phyloP scores from a whole-genome alignment of 1,139 yeast genomes.

The Nakaseomyces sp. region DNA sequence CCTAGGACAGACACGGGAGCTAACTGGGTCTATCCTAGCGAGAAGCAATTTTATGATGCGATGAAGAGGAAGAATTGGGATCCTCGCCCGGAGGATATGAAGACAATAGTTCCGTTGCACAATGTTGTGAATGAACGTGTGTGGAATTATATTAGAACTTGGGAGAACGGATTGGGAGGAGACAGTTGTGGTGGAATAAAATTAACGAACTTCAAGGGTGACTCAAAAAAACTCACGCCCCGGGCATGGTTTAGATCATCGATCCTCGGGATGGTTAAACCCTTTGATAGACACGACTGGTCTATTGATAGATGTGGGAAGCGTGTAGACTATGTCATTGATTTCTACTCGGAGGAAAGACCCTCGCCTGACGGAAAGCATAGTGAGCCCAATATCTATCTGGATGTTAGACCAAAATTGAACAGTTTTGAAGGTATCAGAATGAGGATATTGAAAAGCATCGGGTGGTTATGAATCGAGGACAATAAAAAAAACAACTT shows the following conservation, averaged over 20 bases:
- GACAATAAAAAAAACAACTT: background rate
- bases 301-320: conserved; percentile 78
- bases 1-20: conserved; percentile 60
- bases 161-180: conserved; percentile 65
- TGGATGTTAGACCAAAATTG: conserved; percentile 88
- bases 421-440: conserved; percentile 72
- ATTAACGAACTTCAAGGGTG: conserved; percentile 82
- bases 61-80: conserved; percentile 88
- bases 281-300: conserved; percentile 98
- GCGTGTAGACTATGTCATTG: conserved; percentile 82
- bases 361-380: conserved; percentile 34
- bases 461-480: conserved; percentile 37
- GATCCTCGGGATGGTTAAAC: conserved; percentile 58
- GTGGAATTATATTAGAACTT: conserved; percentile 72
- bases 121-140: conserved; percentile 90
- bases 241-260: conserved; percentile 67
- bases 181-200: conserved; percentile 78
- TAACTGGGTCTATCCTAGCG: conserved; percentile 94
- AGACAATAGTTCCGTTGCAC: conserved; percentile 86
- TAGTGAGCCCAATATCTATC: conserved; percentile 52
- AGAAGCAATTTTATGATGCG: conserved; percentile 88
- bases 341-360: conserved; percentile 58
- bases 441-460: conserved; percentile 51
- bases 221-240: conserved; percentile 76
- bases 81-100: conserved; percentile 77